Base-by-base conservation (phyloP, 345 rosid genomes). In the Eutrema japonicum region DNA sequence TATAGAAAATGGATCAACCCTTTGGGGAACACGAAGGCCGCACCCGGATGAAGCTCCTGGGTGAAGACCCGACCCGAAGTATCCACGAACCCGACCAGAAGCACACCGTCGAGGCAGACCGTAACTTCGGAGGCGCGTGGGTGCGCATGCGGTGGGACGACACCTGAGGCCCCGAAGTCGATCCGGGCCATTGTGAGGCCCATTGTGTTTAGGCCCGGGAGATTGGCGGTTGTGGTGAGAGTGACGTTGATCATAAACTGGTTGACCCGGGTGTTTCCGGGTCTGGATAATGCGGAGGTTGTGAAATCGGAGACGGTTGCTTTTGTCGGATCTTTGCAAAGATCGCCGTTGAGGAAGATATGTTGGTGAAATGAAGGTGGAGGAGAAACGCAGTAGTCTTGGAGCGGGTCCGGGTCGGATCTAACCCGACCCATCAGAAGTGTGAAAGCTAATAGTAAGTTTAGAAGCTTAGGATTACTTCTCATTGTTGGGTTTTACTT, bases 61-160 rank as follows among this genome's bases (percentile, higher is more conserved):
- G 89, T 81, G 59, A 83, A 84, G 64, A 86, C 61, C 13, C 82
- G 81, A 68, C 80, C 64, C 0, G 86, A 74, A 2, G 90, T 87
- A 54, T 89, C 91, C 36, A 83, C 82, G 38, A 85, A 90, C 75
- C 93, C 96, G 6, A 87, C 92, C 0, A 81, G 81, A 27, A 93
- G 50, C 3, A 65, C 14, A 1, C 98, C 95, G 8, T 64, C 36
- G 0, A 93, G 75, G 77, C 96, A 86, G 22, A 78, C 74, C 67
- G 88, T 85, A 10, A 93, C 90, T 65, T 88, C 90, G 0, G 96
- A 88, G 85, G 96, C 93, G 63, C 92, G 84, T 12, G 96, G 92
- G 77, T 90, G 96, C 27, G 55, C 71, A 65, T 87, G 98, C 36
- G 82, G 86, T 2, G 88, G 90, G 16, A 84, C 82, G 0, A 83